Base-by-base conservation (phyloP, 1,284 basidiomycete genomes). In the Fomitopsis pinicola region DNA sequence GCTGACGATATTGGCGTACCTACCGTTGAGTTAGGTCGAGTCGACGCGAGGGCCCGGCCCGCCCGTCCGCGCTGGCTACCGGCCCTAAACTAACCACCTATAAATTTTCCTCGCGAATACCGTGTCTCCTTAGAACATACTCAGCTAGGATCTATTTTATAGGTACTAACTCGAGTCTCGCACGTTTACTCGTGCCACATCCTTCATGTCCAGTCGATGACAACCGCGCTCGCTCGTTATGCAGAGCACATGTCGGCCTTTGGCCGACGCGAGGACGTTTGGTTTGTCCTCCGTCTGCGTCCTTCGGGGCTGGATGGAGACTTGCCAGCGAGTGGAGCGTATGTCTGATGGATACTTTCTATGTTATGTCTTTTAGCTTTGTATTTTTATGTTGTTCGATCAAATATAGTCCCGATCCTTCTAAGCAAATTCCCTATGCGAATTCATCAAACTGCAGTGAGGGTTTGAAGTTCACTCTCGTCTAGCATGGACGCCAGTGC, bases 71-170 rank as follows among this genome's bases (percentile, higher is more conserved):
- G 1, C 38, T 15, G 9, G 12, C 57, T 40, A 46, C 69, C 70
- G 66, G 69, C 69, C 72, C 72, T 73, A 66, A 72, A 71, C 64
- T 36, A 7, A 9, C 55, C 22, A 42, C 80, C 82, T 83, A 84
- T 73, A 82, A 72, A 9, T 63, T 65, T 3, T 4, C 44, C 12
- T 1, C 63, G 54, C 28, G 59, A 63, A 58, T 61, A 35, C 46
- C 0, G 35, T 62, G 71, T 72, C 78, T 80, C 83, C 68, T 78
- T 63, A 87, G 88, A 89, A 89, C 88, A 90, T 90, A 90, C 88
- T 91, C 88, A 88, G 81, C 82, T 83, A 89, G 88, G 88, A 90
- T 91, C 88, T 91, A 82, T 91, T 90, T 82, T 86, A 89, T 87
- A 90, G 88, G 85, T 87, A 87, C 88, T 89, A 87, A 89, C 88